Percentiles rank a stretch among this genome's conserved stretches.
phyloP scores from a whole-genome alignment of 805 yeast genomes.

The Cyberlindnera mrakii region DNA sequence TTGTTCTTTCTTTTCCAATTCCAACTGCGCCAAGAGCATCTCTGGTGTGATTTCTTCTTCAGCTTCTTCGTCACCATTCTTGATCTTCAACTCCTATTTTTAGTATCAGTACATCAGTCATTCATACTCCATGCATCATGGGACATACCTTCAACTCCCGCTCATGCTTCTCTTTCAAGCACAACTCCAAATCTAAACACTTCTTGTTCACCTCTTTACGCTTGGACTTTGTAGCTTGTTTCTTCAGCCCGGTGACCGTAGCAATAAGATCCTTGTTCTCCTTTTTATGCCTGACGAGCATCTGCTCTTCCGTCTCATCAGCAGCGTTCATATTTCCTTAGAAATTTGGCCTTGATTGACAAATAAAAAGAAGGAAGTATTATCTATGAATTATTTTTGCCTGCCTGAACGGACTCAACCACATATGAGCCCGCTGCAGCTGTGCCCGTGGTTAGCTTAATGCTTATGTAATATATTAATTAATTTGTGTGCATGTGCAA shows the following conservation, averaged over 20 bases:
- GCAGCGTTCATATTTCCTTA: constrained; percentile 7
- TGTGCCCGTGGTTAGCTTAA: too few species aligned
- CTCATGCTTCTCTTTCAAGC: constrained; percentile 47
- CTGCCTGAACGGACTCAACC: too few species aligned
- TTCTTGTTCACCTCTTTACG: constrained; percentile 58
- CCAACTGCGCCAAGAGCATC: constrained; percentile 54
- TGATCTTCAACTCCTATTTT: constrained; percentile 12
- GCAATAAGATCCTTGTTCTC: constrained; percentile 64
- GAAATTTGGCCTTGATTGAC: too few species aligned
- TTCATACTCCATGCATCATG: neutral
- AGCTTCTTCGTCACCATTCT: constrained; percentile 35
- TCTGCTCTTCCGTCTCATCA: constrained; percentile 40
- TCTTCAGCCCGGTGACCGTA: constrained; percentile 67
- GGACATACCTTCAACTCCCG: constrained; percentile 34
- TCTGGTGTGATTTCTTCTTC: constrained; percentile 54
- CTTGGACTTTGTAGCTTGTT: constrained; percentile 76
- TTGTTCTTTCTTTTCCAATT: constrained; percentile 27
- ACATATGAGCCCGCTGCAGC: too few species aligned
- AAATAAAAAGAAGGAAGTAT: too few species aligned
- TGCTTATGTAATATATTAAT: too few species aligned
- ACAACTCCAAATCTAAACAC: constrained; percentile 54
- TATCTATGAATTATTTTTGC: too few species aligned
- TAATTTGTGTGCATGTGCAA: too few species aligned
- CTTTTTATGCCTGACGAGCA: constrained; percentile 58
- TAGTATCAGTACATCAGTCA: neutral